Evolutionary conservation across 345 rosid genomes (phyloP).

Genomic region (Melaleuca quinquenervia): DNA sequence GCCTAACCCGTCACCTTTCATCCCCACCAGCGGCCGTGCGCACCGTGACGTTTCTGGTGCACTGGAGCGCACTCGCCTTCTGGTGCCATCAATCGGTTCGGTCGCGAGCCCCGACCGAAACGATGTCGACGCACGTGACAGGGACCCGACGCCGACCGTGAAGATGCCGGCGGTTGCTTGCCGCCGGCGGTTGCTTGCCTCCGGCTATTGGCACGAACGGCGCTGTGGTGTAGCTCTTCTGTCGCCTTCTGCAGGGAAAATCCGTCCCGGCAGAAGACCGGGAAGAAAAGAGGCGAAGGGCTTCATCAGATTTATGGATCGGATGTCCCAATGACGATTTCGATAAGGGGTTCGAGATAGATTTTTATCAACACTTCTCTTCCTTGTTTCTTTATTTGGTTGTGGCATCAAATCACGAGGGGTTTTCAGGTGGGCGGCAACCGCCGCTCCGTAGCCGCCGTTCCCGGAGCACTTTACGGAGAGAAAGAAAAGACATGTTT

Average conservation of each 20-base stretch:
- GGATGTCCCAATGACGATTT: not conserved
- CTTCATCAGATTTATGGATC: too few relatives aligned
- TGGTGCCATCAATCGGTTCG: not conserved
- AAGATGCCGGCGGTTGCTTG: not conserved
- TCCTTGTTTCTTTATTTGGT: too few relatives aligned
- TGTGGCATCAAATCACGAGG: not conserved
- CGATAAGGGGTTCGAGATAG: not conserved
- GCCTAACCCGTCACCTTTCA: not conserved
- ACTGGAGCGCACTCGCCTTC: not conserved
- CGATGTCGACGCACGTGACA: not conserved
- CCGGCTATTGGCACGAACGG: not conserved
- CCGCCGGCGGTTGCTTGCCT: not conserved
- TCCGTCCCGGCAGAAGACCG: not conserved
- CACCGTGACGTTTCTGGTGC: not conserved
- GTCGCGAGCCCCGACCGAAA: not conserved
- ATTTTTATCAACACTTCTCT: fast-evolving
- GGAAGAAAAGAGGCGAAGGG: too few relatives aligned
- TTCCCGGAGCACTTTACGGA: not conserved
- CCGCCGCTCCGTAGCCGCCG: not conserved
- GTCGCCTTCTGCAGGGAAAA: not conserved
- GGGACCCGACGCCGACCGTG: not conserved
- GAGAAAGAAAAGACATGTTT: not conserved
- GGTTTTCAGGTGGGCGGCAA: not conserved
- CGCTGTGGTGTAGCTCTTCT: not conserved
- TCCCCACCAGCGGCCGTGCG: not conserved